A percentile compares a stretch with the other conserved stretches of the same genome.
phyloP scores from a whole-genome alignment of 2,329 filamentous ascomycete species.

The Colletotrichum magnum region DNA sequence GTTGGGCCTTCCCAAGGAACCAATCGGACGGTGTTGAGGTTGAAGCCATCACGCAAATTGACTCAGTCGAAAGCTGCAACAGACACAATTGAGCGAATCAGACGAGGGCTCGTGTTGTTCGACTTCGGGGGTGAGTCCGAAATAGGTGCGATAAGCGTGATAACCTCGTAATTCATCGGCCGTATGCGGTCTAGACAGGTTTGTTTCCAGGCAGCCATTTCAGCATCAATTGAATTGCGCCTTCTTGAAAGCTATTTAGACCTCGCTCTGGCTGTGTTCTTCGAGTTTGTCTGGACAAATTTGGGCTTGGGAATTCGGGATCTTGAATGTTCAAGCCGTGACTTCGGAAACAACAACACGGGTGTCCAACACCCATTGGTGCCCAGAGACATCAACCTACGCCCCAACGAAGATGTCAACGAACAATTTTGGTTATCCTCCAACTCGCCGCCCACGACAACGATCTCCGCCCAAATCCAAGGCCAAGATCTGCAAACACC shows the following conservation, averaged over 20 bases:
- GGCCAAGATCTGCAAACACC: neutral
- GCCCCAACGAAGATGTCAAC: no score
- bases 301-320: no score
- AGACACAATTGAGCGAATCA: neutral
- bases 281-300: no score
- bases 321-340: no score
- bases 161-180: neutral
- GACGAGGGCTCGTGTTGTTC: neutral
- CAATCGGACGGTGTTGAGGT: no score
- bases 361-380: neutral
- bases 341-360: neutral
- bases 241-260: neutral
- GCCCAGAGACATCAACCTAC: no score
- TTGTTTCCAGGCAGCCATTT: neutral
- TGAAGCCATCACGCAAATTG: neutral
- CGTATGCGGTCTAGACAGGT: neutral
- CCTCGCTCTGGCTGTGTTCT: no score
- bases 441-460: neutral
- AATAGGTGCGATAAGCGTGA: slow-evolving; percentile 2
- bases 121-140: neutral
- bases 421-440: no score
- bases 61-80: neutral
- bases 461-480: no score
- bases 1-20: no score
- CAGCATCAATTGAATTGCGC: neutral